Evolutionary conservation across 495 filamentous ascomycete species (phyloP), one percentile per base, ranked within the genome.

Genomic region (Xylaria bambusicola): DNA sequence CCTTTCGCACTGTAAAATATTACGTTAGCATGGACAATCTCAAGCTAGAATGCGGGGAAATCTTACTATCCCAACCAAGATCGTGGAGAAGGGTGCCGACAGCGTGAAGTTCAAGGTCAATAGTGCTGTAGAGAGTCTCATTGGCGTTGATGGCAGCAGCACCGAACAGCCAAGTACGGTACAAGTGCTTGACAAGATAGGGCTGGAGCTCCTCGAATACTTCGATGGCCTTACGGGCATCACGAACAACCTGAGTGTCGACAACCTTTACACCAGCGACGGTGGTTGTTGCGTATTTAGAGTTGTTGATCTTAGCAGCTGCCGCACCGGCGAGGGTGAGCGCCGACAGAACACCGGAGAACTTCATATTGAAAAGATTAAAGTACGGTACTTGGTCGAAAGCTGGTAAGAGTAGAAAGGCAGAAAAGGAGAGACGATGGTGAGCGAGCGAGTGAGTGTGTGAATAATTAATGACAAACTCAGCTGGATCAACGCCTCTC

Each of bases 121-220:
- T 35, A 0, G 9, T 5, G 50, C 13, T 1, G 17, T 52, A 46
- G 3, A 68, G 59, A 18, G 59, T 57, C 47, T 41, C 40, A 38
- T 68, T 61, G 52, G 58, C 59, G 10, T 46, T 45, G 38, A 71
- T 62, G 45, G 73, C 68, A 46, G 69, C 48, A 45, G 64, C 55
- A 31, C 74, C 72, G 62, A 68, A 74, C 38, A 78, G 70, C 63
- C 64, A 75, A 31, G 71, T 61, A 12, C 77, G 73, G 41, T 75
- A 63, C 61, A 73, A 46, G 56, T 80, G 77, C 61, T 81, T 76
- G 46, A 41, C 15, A 12, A 58, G 45, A 35, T 58, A 58, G 18
- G 55, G 46, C 45, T 58, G 45, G 12, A 29, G 24, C 21, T 50
- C 46, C 6, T 49, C 3, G 68, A 69, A 77, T 21, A 67, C 53